These are phyloP conservation scores for Bryum argenteum DNA, from an alignment of 225 moss, liverwort and hornwort species.

Conservation along the genomic window DNA sequence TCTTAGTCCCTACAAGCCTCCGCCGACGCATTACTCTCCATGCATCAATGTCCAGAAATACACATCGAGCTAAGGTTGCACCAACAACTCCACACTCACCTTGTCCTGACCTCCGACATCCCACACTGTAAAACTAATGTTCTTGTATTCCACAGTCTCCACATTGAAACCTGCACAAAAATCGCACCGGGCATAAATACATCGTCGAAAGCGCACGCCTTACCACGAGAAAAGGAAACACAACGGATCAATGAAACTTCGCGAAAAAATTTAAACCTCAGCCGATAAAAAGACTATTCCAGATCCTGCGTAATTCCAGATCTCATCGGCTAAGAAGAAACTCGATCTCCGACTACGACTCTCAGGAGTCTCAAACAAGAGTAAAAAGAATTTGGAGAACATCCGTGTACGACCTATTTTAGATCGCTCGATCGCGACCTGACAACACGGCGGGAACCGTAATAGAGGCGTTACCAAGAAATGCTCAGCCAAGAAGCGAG, in stretches of 20 bases:
- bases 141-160: slow-evolving; percentile 97
- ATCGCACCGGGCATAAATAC: not conserved
- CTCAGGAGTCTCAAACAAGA: not conserved
- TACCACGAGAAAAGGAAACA: too few species aligned
- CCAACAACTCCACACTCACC: slow-evolving; percentile 26
- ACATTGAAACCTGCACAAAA: slow-evolving; percentile 76
- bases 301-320: not conserved
- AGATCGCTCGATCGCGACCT: not conserved
- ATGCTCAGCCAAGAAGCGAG: slow-evolving; percentile 6
- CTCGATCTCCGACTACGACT: not conserved
- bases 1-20: not conserved
- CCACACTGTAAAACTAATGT: slow-evolving; percentile 94
- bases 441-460: rapidly evolving
- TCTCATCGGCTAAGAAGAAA: not conserved
- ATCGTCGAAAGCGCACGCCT: not conserved
- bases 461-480: not conserved
- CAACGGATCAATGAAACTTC: too few species aligned
- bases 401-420: not conserved
- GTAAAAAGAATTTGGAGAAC: not conserved
- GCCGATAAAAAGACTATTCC: too few species aligned
- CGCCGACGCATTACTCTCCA: not conserved
- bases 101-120: slow-evolving; percentile 98
- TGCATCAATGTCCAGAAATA: rapidly evolving
- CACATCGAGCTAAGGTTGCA: not conserved
- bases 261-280: too few species aligned